A percentile compares a stretch with the other conserved stretches of the same genome.
Conservation (phyloP, 129 eudicot genomes). For the carrot (Daucus carota) region DNA sequence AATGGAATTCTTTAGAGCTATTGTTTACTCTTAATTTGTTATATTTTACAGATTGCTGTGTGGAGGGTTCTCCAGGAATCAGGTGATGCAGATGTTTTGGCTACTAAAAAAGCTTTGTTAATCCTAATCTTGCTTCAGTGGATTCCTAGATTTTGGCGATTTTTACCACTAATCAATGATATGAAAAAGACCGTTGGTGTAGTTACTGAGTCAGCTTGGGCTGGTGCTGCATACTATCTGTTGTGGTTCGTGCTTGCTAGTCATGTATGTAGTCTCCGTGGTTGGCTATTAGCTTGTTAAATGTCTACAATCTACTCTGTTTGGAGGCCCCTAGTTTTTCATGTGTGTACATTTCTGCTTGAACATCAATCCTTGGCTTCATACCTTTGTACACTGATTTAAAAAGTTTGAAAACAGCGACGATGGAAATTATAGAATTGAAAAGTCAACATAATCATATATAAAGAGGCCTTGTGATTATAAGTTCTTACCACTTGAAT, state of each 20-base stretch:
- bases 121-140: constrained; percentile 62
- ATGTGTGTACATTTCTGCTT: neutral
- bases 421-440: neutral
- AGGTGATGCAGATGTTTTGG: constrained; percentile 61
- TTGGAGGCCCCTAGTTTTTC: neutral
- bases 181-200: constrained; percentile 81
- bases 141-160: constrained; percentile 63
- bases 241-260: constrained; percentile 88
- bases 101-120: constrained; percentile 51
- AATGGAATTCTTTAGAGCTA: neutral
- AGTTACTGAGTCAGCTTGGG: constrained; percentile 91
- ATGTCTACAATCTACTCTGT: neutral
- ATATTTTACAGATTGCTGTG: constrained; percentile 51
- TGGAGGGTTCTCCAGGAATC: constrained; percentile 61
- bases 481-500: neutral
- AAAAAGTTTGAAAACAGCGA: neutral
- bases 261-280: constrained; percentile 55
- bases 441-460: neutral
- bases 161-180: constrained; percentile 66
- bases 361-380: neutral
- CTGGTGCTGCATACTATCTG: constrained; percentile 86
- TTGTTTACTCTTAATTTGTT: neutral
- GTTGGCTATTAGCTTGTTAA: constrained; percentile 1
- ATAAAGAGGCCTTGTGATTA: neutral
- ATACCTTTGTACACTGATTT: neutral